Evolutionary conservation across 805 yeast genomes (phyloP), one percentile per base, ranked within the genome.

Genomic region (Torulaspora delbrueckii): DNA sequence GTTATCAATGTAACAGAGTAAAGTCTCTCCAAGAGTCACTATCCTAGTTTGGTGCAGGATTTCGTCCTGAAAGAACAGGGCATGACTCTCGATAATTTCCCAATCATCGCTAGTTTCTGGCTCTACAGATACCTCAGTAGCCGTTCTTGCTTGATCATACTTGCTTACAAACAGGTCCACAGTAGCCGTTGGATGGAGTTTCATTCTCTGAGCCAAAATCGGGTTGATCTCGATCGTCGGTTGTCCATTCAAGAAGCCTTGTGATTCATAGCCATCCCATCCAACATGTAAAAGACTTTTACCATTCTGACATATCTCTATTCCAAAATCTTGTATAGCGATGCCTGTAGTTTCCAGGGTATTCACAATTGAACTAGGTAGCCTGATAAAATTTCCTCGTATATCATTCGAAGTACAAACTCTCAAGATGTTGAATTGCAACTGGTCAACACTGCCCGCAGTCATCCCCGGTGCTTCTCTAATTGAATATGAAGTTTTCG

Each of bases 11-110:
- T 79, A 87, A 2, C 90, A 83, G 5, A 84, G 75, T 40, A 90
- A 66, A 1, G 70, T 65, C 51, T 82, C 89, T 37, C 73, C 70
- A 14, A 74, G 40, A 0, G 80, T 70, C 1, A 89, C 84, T 40
- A 90, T 84, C 47, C 97, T 71, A 1, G 95, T 81, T 60, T 91
- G 97, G 45, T 82, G 78, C 28, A 91, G 68, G 55, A 90, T 73
- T 51, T 78, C 77, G 37, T 80, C 78, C 59, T 91, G 97, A 22
- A 91, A 74, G 34, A 74, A 77, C 24, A 76, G 79, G 2, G 96
- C 91, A 63, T 91, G 86, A 2, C 84, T 65, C 59, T 90, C 96
- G 2, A 89, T 85, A 23, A 86, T 69, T 53, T 90, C 97, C 97
- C 97, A 91, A 60, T 91, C 99, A 4, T 83, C 74, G 1, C 81